Percentiles rank a stretch among this genome's conserved stretches.
These are phyloP conservation scores for Leucosporidium creatinivorum DNA, from an alignment of 768 basidiomycete genomes.

Conservation along the genomic window DNA sequence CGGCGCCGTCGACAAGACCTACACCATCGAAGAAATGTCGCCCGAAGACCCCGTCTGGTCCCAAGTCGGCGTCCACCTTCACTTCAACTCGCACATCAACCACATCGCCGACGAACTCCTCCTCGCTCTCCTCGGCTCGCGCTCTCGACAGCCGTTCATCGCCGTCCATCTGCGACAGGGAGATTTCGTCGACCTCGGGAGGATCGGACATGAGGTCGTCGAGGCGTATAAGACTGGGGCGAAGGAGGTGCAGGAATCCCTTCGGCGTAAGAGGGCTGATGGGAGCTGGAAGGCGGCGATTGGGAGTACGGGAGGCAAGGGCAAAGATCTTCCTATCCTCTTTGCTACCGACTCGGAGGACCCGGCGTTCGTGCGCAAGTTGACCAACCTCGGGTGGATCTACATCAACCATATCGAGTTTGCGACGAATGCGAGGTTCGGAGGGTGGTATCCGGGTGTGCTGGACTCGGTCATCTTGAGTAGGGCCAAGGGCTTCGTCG, in stretches of 20 bases:
- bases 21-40: conserved; percentile 24
- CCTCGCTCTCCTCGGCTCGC: conserved; percentile 19
- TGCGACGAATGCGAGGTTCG: conserved; percentile 7
- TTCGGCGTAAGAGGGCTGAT: background rate
- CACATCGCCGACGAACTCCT: conserved; percentile 28
- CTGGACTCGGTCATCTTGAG: conserved; percentile 14
- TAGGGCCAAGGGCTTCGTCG: conserved; percentile 14
- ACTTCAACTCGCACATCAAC: conserved; percentile 26
- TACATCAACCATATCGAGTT: conserved; percentile 21
- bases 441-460: conserved; percentile 16
- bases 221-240: conserved; percentile 18
- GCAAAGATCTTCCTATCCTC: conserved; percentile 6
- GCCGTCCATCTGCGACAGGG: conserved; percentile 27
- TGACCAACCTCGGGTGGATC: conserved; percentile 18
- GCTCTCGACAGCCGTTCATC: conserved; percentile 13
- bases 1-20: conserved; percentile 19
- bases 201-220: conserved; percentile 6
- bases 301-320: too few relatives aligned
- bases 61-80: conserved; percentile 14
- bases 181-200: conserved; percentile 19
- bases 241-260: conserved; percentile 6
- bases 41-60: conserved; percentile 29
- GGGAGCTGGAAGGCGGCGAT: background rate
- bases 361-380: conserved; percentile 19
- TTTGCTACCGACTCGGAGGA: conserved; percentile 30